phyloP scores from a whole-genome alignment of 176 grass and related monocot genomes.

The Avena sativa region DNA sequence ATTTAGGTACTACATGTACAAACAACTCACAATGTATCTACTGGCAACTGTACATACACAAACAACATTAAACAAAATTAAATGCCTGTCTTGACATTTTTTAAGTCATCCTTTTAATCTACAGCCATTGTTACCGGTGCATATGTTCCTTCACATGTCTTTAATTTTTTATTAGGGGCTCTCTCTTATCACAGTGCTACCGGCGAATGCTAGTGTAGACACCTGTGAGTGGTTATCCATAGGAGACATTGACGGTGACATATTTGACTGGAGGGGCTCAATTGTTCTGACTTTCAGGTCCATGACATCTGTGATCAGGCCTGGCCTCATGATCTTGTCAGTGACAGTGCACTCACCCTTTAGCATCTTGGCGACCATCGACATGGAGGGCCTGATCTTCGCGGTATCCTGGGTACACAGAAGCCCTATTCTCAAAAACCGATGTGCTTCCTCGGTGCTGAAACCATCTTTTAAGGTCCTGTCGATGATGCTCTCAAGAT shows the following conservation, averaged over 20 bases:
- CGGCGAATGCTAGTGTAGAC: constrained; percentile 50
- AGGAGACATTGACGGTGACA: constrained; percentile 45
- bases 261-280: constrained; percentile 31
- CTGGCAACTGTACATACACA: constrained; percentile 10
- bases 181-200: constrained; percentile 49
- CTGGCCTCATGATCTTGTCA: constrained; percentile 72
- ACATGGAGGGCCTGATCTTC: constrained; percentile 78
- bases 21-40: constrained; percentile 15
- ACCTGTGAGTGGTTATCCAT: constrained; percentile 37
- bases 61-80: neutral
- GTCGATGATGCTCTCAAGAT: constrained; percentile 67
- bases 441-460: constrained; percentile 47
- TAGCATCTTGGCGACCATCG: constrained; percentile 60
- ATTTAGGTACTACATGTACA: neutral
- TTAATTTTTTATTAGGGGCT: constrained; percentile 9
- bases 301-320: constrained; percentile 88
- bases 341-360: constrained; percentile 43
- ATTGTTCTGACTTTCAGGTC: constrained; percentile 67
- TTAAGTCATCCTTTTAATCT: neutral
- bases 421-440: constrained; percentile 73
- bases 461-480: constrained; percentile 53
- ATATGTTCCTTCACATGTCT: constrained; percentile 6
- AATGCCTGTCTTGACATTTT: neutral
- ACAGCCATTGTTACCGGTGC: neutral
- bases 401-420: constrained; percentile 79